Evolutionary conservation across 75 land plant genomes (phyloP).

Genomic region (Selaginella tamariscina): DNA sequence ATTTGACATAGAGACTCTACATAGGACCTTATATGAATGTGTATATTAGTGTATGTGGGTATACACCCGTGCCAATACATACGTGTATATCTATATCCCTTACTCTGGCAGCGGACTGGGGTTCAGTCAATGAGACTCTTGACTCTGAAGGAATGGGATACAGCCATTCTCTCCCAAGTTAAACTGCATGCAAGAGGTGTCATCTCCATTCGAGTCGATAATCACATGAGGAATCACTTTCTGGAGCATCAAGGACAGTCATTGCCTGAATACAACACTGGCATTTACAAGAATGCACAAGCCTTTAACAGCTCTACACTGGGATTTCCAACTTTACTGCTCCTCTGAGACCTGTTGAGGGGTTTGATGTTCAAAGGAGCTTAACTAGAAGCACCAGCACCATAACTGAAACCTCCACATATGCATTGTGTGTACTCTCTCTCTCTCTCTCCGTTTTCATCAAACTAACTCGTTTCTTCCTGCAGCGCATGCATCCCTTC

Average conservation of each 20-base stretch:
- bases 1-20: too few species aligned
- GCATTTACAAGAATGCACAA: conserved; percentile 13
- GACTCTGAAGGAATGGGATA: neutral
- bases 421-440: neutral
- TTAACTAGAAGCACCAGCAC: neutral
- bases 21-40: too few species aligned
- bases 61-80: too few species aligned
- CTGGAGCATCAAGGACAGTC: conserved; percentile 24
- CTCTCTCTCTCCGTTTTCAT: too few species aligned
- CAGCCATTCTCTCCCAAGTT: neutral
- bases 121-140: neutral
- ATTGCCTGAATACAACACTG: conserved; percentile 54
- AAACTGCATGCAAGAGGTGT: neutral
- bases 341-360: neutral
- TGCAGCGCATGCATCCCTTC: neutral
- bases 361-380: neutral
- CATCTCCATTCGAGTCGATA: neutral
- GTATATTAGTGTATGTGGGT: too few species aligned
- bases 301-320: neutral
- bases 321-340: neutral
- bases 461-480: neutral
- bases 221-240: neutral
- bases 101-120: neutral
- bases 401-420: neutral
- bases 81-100: too few species aligned